Base-by-base conservation (phyloP, 2,329 filamentous ascomycete genomes). In the Blumeria hordei region DNA sequence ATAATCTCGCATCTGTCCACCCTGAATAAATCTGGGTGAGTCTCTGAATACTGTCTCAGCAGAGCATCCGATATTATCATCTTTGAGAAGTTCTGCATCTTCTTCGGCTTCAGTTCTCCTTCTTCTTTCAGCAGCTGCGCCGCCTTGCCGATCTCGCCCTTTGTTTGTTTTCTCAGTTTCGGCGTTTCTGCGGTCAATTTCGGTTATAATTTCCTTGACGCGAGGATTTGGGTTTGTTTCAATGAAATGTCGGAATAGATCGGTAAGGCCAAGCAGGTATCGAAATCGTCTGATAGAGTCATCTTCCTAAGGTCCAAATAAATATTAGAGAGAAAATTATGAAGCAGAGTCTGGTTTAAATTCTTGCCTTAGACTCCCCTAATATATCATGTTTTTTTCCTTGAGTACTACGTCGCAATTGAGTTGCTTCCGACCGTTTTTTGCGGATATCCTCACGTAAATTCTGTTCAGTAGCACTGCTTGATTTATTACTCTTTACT, bases 241-340 rank as follows among this genome's bases (percentile, higher is more conserved):
- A 70, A 98, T 98, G 68, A 98, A 98, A 70, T 98, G 92, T 60
- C 93, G 87, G 72, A 98, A 98, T 18, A 98, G 74, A 64, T 98
- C 92, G 14, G 92, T 98, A 54, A 98, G 74, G 32, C 93, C 93
- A 12, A 98, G 77, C 1, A 98, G 77, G 67, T 98, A 98, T 59
- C 88, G 82, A 67, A 98, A 98, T 66, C 92, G 77, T 62, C 90
- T 80, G 64, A 96, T 86, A 0, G 87, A 93, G 65, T 96, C 90
- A 73, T 95, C 86, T 71, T 95, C 90, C 85, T 90, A 55, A 41
- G 21, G 58, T 45, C 16, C 43, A 53, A 54, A 37, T 49, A 18
- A 9, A 16, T 21, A 28, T 32, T 51, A 53, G 14, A 14, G 21
- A 39, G 34, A 16, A 11, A 3, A 5, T 14, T 21, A 37, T 9